phyloP scores from a whole-genome alignment of 306 rosid species.

The Luffa acutangula region DNA sequence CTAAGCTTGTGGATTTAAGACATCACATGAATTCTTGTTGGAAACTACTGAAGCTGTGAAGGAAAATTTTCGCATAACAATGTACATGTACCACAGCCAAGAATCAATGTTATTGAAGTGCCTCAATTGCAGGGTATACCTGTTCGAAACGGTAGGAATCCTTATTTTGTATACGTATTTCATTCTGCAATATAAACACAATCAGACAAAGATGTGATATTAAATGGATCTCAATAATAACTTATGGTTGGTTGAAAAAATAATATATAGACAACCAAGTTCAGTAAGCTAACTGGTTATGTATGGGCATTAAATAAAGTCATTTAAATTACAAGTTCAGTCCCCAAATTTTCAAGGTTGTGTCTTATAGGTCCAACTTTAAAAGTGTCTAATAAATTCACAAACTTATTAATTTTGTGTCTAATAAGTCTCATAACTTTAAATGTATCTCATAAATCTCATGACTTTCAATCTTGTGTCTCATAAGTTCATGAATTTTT shows the following conservation, averaged over 20 bases:
- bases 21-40: neutral
- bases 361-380: neutral
- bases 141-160: slow-evolving; percentile 79
- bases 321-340: neutral
- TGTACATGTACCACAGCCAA: neutral
- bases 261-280: neutral
- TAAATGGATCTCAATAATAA: neutral
- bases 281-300: neutral
- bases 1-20: neutral
- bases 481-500: too few species aligned
- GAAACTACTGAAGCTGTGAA: neutral
- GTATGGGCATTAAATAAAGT: neutral
- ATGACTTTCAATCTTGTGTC: too few species aligned
- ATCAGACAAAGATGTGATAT: neutral
- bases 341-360: neutral
- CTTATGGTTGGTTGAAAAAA: neutral
- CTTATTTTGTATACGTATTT: slow-evolving; percentile 69
- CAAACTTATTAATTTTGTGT: neutral
- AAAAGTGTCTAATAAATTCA: neutral
- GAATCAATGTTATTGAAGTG: neutral
- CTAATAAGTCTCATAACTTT: neutral
- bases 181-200: slow-evolving; percentile 39
- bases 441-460: too few species aligned
- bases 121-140: slow-evolving; percentile 33
- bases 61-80: neutral